Base-by-base conservation (phyloP, 1,284 basidiomycete species). In the Cutaneotrichosporon curvatum region DNA sequence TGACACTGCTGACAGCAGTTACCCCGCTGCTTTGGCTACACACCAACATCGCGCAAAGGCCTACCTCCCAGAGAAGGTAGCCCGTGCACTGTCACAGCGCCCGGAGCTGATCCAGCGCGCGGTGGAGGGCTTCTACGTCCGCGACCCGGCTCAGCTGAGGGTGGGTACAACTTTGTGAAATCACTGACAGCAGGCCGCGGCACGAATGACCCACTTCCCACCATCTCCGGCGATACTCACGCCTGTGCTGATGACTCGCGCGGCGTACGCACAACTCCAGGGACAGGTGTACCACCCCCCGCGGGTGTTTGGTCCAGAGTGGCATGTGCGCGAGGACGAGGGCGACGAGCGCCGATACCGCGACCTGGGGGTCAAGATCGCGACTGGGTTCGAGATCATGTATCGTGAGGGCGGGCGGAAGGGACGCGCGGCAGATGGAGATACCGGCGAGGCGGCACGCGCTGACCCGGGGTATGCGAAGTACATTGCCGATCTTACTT, bases 251-350 rank as follows among this genome's bases (percentile, higher is more conserved):
- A 79, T 94, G 79, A 92, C 90, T 2, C 79, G 89, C 35, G 84
- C 87, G 0, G 85, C 89, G 0, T 97, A 95, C 69, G 94, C 92
- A 2, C 92, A 96, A 61, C 74, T 97, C 12, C 71, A 84, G 25
- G 85, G 89, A 12, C 92, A 97, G 67, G 85, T 83, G 50, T 97
- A 95, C 68, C 85, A 84, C 63, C 85, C 94, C 3, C 91, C 92
- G 0, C 87, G 86, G 61, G 75, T 86, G 19, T 97, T 96, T 61
- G 87, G 90, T 4, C 74, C 64, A 23, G 64, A 74, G 56, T 68
- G 73, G 71, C 51, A 62, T 36, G 57, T 67, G 7, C 41, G 56
- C 14, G 59, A 62, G 6, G 83, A 83, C 56, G 72, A 60, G 50
- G 85, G 20, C 25, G 50, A 19, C 34, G 74, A 87, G 57, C 80